Evolutionary conservation across 305 asterid species (phyloP), one percentile per base, ranked within the genome.

Genomic region (Ilex paraguariensis): DNA sequence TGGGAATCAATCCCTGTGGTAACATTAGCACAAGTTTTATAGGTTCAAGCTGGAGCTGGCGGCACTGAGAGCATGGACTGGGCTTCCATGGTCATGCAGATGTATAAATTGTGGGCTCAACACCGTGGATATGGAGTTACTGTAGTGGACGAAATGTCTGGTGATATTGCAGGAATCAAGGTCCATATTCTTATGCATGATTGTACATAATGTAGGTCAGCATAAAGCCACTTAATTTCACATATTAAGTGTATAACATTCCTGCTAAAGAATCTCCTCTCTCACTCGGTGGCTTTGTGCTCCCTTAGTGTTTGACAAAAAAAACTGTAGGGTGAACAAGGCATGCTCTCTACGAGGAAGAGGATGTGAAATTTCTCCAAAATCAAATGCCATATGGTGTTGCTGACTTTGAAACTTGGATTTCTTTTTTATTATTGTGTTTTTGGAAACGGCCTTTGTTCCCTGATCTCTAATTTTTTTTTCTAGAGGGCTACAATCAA

Each of bases 21-120:
- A 36, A 36, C 28, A 8, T 36, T 36, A 0, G 4, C 42, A 54
- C 8, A 3, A 8, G 10, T 54, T 54, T 7, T 66, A 62, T 63
- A 92, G 98, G 99, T 87, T 72, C 99, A 93, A 83, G 92, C 95
- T 71, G 96, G 99, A 73, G 97, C 99, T 66, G 99, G 99, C 64
- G 99, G 97, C 64, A 93, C 99, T 31, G 99, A 93, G 88, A 90
- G 97, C 86, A 86, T 84, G 94, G 99, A 90, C 75, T 90, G 99
- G 97, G 95, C 99, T 73, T 81, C 89, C 48, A 90, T 90, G 91
- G 86, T 93, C 68, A 80, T 87, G 85, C 96, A 87, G 81, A 93
- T 90, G 99, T 93, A 93, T 79, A 86, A 73, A 67, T 77, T 66
- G 57, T 93, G 99, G 99, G 96, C 99, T 70, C 91, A 90, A 64